Conservation (phyloP, 2,329 filamentous ascomycete species). For the Cylindrodendrum hubeiense region DNA sequence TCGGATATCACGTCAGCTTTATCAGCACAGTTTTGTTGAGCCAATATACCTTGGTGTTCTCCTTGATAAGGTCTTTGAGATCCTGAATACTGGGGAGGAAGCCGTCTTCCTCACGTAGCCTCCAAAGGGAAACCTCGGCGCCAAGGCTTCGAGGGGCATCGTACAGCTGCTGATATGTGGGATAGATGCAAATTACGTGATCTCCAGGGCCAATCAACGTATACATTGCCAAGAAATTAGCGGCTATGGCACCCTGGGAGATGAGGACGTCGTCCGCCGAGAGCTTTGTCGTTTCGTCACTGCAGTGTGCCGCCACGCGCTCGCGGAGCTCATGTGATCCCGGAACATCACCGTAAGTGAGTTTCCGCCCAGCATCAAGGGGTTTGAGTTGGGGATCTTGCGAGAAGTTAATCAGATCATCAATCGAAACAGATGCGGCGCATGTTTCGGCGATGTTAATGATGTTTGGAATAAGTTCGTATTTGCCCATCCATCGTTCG, state of each 20-base stretch:
- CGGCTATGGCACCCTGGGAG: conserved; percentile 15
- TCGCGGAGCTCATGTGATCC: conserved; percentile 6
- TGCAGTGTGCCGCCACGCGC: conserved; percentile 5
- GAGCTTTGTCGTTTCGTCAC: not conserved
- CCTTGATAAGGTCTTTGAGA: not conserved
- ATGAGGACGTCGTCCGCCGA: conserved; percentile 3
- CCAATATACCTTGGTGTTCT: conserved; percentile 12
- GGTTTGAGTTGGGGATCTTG: too few species aligned
- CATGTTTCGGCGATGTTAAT: conserved; percentile 13
- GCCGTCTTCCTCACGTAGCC: not conserved
- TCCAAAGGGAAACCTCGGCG: conserved; percentile 17
- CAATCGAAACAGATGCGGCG: not conserved
- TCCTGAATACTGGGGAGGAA: not conserved
- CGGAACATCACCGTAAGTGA: too few species aligned
- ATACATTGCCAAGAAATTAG: conserved; percentile 2
- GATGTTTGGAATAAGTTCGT: not conserved
- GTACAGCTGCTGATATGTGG: conserved; percentile 16
- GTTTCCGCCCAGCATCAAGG: too few species aligned
- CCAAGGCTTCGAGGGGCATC: not conserved
- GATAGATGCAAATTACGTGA: conserved; percentile 11
- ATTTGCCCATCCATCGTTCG: conserved; percentile 12
- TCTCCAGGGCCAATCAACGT: conserved; percentile 3
- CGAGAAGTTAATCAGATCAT: not conserved
- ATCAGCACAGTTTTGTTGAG: not conserved
- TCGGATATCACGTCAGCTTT: not conserved